These are phyloP conservation scores for Antitrichia curtipendula DNA, from an alignment of 225 moss, liverwort and hornwort species.

Conservation along the genomic window DNA sequence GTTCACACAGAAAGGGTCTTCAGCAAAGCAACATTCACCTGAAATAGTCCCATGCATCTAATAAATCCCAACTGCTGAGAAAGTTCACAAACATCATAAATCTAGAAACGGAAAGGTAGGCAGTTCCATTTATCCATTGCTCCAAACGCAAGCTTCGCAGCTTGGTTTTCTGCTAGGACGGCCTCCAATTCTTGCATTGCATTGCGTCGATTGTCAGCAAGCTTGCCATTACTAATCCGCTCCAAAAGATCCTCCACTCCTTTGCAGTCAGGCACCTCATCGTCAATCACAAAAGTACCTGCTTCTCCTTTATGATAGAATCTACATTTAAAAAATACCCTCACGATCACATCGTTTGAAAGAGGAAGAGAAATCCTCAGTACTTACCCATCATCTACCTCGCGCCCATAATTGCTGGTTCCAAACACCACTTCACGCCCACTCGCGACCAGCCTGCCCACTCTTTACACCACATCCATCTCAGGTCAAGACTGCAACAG, in stretches of 20 bases:
- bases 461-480: slow-evolving; percentile 24
- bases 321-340: not conserved
- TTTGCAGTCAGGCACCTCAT: slow-evolving; percentile 9
- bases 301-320: slow-evolving; percentile 40
- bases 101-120: not conserved
- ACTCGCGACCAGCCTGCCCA: slow-evolving; percentile 24
- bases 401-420: slow-evolving; percentile 30
- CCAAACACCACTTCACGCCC: slow-evolving; percentile 25
- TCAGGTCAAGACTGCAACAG: not conserved
- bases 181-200: slow-evolving; percentile 89
- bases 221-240: slow-evolving; percentile 95
- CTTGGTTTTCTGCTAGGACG: slow-evolving; percentile 81
- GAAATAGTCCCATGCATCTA: slow-evolving; percentile 44
- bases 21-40: slow-evolving; percentile 56
- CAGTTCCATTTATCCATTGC: slow-evolving; percentile 53
- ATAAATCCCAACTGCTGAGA: slow-evolving; percentile 27
- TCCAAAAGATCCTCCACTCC: slow-evolving; percentile 97
- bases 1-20: slow-evolving; percentile 56
- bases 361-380: not conserved
- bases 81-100: slow-evolving; percentile 32
- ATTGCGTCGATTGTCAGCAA: slow-evolving; percentile 84
- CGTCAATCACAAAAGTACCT: slow-evolving; percentile 21
- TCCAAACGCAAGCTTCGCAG: slow-evolving; percentile 93
- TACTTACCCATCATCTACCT: slow-evolving; percentile 43
- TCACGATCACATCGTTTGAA: not conserved